Conservation (phyloP, 2,329 filamentous ascomycete species). For the Xylaria polymorpha region DNA sequence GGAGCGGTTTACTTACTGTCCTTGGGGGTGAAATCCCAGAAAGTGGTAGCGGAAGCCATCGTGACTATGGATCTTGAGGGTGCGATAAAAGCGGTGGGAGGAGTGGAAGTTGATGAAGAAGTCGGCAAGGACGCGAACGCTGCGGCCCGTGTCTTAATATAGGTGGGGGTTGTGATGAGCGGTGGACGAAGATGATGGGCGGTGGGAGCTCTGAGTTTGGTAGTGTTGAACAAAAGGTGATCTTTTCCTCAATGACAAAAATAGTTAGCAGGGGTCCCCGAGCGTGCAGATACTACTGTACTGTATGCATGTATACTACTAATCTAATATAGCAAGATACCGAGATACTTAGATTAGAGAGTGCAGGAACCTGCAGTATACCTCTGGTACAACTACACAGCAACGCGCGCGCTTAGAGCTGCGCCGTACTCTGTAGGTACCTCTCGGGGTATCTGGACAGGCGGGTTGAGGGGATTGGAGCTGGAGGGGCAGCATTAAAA, state of each 20-base stretch:
- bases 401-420: not conserved
- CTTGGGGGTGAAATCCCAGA: slow-evolving; percentile 87
- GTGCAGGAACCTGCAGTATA: slow-evolving; percentile 13
- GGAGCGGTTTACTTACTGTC: slow-evolving; percentile 70
- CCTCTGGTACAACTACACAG: not conserved
- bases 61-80: slow-evolving; percentile 43
- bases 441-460: not conserved
- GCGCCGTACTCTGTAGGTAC: not conserved
- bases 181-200: slow-evolving; percentile 37
- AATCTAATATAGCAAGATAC: not conserved
- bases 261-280: slow-evolving; percentile 38
- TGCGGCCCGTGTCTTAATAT: slow-evolving; percentile 34
- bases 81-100: slow-evolving; percentile 28
- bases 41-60: slow-evolving; percentile 76
- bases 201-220: slow-evolving; percentile 37
- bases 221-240: slow-evolving; percentile 31
- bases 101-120: slow-evolving; percentile 38
- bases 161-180: slow-evolving; percentile 42
- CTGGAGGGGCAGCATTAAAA: slow-evolving; percentile 7
- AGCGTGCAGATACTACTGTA: not conserved
- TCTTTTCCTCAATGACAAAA: slow-evolving; percentile 40
- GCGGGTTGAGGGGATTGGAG: slow-evolving; percentile 3
- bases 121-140: slow-evolving; percentile 20
- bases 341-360: slow-evolving; percentile 1
- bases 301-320: not conserved